A percentile compares a stretch with the other conserved stretches of the same genome.
These are phyloP conservation scores for Talaromyces sp. DNA, from an alignment of 2,329 filamentous ascomycete genomes.

Conservation along the genomic window DNA sequence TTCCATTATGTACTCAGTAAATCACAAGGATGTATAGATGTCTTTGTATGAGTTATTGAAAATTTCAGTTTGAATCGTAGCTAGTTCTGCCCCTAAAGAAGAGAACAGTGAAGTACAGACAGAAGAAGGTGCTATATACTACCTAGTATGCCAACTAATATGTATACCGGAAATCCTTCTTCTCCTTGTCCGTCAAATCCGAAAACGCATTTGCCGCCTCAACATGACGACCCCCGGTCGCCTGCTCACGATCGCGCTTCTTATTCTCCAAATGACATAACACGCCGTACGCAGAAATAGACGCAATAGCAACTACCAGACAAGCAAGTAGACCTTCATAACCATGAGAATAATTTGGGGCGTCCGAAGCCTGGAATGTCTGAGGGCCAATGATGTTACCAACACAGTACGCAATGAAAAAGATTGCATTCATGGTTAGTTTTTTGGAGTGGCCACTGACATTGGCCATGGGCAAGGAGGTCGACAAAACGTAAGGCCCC, in stretches of 20 bases:
- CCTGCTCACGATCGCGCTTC: constrained; percentile 16
- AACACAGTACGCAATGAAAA: constrained; percentile 24
- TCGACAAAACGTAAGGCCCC: constrained; percentile 30
- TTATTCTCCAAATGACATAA: constrained; percentile 21
- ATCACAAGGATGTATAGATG: too few relatives aligned
- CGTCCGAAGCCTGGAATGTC: constrained; percentile 16
- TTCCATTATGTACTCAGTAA: too few relatives aligned
- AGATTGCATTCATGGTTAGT: constrained; percentile 23
- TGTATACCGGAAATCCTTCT: constrained; percentile 21
- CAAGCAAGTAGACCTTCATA: constrained; percentile 21
- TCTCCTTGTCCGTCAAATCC: constrained; percentile 23
- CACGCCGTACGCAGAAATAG: constrained; percentile 20
- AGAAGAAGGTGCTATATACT: too few relatives aligned
- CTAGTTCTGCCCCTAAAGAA: not conserved
- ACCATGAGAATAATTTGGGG: constrained; percentile 20
- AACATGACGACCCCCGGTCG: not conserved
- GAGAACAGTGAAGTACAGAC: not conserved
- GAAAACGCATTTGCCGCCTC: constrained; percentile 19
- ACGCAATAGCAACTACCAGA: constrained; percentile 19
- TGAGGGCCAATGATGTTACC: constrained; percentile 22
- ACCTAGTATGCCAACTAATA: constrained; percentile 15
- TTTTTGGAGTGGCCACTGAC: constrained; percentile 27
- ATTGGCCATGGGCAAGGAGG: constrained; percentile 27
- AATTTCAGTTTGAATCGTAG: too few relatives aligned
- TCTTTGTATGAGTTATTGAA: too few relatives aligned